Evolutionary conservation across 164 flowering plant genomes (phyloP).

Genomic region (Houttuynia cordata): DNA sequence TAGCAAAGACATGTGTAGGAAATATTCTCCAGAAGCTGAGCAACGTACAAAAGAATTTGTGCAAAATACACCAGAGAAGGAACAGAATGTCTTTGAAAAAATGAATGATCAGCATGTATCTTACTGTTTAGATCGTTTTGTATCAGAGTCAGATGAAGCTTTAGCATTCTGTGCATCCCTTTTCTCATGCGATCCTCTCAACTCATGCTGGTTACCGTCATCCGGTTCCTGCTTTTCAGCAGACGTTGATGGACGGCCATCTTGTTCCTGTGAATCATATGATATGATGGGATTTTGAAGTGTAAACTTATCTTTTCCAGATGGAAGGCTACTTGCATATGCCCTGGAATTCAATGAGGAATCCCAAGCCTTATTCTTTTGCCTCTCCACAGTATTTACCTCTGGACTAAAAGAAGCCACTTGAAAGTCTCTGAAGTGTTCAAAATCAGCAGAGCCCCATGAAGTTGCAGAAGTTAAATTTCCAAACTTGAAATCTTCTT

Average conservation of each 20-base stretch:
- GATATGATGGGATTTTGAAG: slow-evolving; percentile 27
- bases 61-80: too few species aligned
- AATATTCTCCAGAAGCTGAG: too few species aligned
- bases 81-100: too few species aligned
- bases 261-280: slow-evolving; percentile 23
- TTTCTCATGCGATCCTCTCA: slow-evolving; percentile 3
- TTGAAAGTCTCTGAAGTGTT: slow-evolving; percentile 28
- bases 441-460: slow-evolving; percentile 50
- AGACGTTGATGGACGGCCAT: slow-evolving; percentile 20
- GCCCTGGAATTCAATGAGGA: slow-evolving; percentile 22
- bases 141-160: slow-evolving; percentile 50
- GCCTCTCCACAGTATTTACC: slow-evolving; percentile 22
- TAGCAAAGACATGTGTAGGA: too few species aligned
- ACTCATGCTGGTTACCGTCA: slow-evolving; percentile 17
- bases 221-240: slow-evolving; percentile 29
- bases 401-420: slow-evolving; percentile 36
- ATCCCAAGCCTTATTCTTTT: slow-evolving; percentile 40
- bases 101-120: slow-evolving; percentile 6
- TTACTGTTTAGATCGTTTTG: slow-evolving; percentile 87
- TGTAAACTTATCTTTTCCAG: slow-evolving; percentile 23
- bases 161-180: slow-evolving; percentile 1
- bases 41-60: too few species aligned
- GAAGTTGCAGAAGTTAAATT: slow-evolving; percentile 24
- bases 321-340: slow-evolving; percentile 22
- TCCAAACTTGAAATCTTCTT: slow-evolving; percentile 30